Base-by-base conservation (phyloP, 768 basidiomycete species). In the Lactarius psammicola region DNA sequence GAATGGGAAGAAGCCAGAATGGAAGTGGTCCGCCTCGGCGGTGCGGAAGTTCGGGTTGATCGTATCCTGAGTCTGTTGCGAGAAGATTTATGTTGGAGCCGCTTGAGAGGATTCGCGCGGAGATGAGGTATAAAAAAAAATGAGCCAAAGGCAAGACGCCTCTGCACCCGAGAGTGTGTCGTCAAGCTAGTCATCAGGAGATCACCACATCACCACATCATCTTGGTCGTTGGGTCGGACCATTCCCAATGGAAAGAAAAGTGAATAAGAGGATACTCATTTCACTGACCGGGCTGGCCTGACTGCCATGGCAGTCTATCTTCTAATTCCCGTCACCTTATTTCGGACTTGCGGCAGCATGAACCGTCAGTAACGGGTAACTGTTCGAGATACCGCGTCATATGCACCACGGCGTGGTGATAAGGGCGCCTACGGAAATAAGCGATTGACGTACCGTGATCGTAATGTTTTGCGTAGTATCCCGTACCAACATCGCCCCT, bases 241-340 rank as follows among this genome's bases (percentile, higher is more conserved):
- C n/a, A n/a, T 84, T 83, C 23, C 60, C 66, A n/a, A n/a, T n/a
- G n/a, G n/a, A n/a, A n/a, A n/a, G n/a, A n/a, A n/a, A n/a, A n/a
- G n/a, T n/a, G n/a, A n/a, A n/a, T n/a, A n/a, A n/a, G n/a, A n/a
- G n/a, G n/a, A n/a, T n/a, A n/a, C n/a, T n/a, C n/a, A n/a, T n/a
- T n/a, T n/a, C n/a, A n/a, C 53, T 59, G 55, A 9, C 75, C 66
- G 2, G 72, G 73, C 84, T 85, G 6, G 88, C 85, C 70, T 82
- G 81, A 28, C 90, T 81, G 6, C 90, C 91, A 65, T 91, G 90
- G 4, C 92, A n/a, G n/a, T n/a, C 92, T 91, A 94, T 93, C 76
- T 85, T 90, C 92, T 91, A 94, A 69, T 94, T 94, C 10, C 92
- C 92, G 66, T 94, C 91, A 0, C 92, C 92, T 1, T 0, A 89